These are phyloP conservation scores for Candida sakaeoensis DNA, from an alignment of 805 yeast genomes.

Conservation along the genomic window DNA sequence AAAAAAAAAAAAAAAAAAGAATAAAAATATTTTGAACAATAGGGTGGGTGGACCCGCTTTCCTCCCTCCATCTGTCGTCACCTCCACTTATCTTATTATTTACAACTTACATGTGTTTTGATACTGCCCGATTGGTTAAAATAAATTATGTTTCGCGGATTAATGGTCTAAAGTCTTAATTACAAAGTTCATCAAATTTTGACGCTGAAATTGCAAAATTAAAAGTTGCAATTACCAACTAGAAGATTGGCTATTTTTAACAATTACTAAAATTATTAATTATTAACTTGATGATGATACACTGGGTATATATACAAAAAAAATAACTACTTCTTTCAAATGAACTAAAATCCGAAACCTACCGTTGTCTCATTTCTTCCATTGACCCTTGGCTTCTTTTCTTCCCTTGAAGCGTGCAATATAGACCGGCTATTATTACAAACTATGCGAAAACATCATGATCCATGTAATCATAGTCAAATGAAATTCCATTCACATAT, in stretches of 20 bases:
- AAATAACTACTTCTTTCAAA: background rate
- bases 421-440: constrained; percentile 7
- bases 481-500: constrained; percentile 39
- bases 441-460: constrained; percentile 24
- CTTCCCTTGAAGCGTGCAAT: background rate
- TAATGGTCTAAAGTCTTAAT: background rate
- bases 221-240: background rate
- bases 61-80: background rate
- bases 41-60: background rate
- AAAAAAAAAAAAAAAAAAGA: too few relatives aligned
- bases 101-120: background rate
- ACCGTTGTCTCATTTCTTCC: background rate
- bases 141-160: background rate
- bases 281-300: background rate
- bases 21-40: background rate
- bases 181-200: background rate
- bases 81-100: too few relatives aligned
- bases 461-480: constrained; percentile 43
- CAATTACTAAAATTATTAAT: background rate
- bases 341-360: constrained; percentile 1
- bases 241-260: background rate
- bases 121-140: too few relatives aligned
- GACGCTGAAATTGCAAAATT: too few relatives aligned
- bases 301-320: background rate
- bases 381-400: background rate